Evolutionary conservation across 768 basidiomycete genomes (phyloP), one percentile per base, ranked within the genome.

Genomic region (Cubamyces lactineus): DNA sequence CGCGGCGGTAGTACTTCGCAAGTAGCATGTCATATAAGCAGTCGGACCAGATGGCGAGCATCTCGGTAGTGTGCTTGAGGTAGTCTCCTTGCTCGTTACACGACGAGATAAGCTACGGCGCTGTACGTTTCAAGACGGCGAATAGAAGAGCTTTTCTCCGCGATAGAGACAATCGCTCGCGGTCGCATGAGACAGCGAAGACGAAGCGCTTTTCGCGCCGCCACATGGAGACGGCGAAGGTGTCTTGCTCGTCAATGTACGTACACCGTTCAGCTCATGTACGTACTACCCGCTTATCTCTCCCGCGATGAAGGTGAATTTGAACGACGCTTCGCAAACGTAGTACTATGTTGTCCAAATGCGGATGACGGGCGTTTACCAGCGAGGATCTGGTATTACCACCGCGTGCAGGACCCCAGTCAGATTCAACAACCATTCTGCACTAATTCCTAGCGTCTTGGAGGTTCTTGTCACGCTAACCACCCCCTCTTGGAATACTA

Each of bases 391-490:
- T 34, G 21, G 57, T 19, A 23, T 8, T n/a, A 40, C 24, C 41
- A 38, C 8, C 41, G 51, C 38, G 41, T 16, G 39, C 57, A 28
- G 48, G 57, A 59, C 57, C 57, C 57, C 57, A 26, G 57, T 24
- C 51, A 17, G 41, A 21, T 39, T 19, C 46, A 9, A 16, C 0
- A 11, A 40, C 38, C 19, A 11, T 23, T 40, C 46, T 15, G 3
- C 38, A 24, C 24, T 26, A 1, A 19, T 21, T 21, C 11, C 13
- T 17, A 6, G 16, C 49, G 16, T 21, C 6, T 46, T 17, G 19
- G 28, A 41, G n/a, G 19, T 23, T 24, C 23, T 21, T 59, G 57
- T 59, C 57, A 59, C 57, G 57, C 57, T n/a, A 11, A 15, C 15
- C 19, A 21, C 26, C 49, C 24, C 16, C 42, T 34, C 21, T 28